Base-by-base conservation (phyloP, 1,284 basidiomycete species). In the Xerocomus amazonicus region DNA sequence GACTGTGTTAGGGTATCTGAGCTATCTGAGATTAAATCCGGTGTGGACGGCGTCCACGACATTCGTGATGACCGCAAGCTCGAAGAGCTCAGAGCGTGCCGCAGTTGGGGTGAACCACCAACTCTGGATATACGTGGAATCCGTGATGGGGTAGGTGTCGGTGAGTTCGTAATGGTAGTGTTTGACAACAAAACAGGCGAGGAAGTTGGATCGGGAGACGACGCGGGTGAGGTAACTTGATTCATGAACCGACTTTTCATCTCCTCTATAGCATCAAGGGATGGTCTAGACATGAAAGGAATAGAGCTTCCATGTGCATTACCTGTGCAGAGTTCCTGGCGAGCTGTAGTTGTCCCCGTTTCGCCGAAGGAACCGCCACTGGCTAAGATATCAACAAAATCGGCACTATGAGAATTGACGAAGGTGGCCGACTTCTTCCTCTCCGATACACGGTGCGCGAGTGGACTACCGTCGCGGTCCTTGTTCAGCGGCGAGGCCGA, bases 231-330 rank as follows among this genome's bases (percentile, higher is more conserved):
- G 8, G 63, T 57, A 6, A 58, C 62, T 34, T 57, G 58, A 49
- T 70, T 73, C 50, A 81, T 64, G 59, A 84, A 79, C 28, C 81
- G 69, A 54, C 69, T 73, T 66, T 84, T 86, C 80, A 84, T 82
- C 57, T 83, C 78, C 59, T 81, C 77, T 41, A 84, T 71, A 4
- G 81, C 79, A 13, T 80, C 79, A 26, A 70, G 63, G 3, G 76
- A 76, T 6, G 75, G 70, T 34, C 55, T 49, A 8, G 43, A 56
- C 5, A 50, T 59, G 13, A 63, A 61, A n/a, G 70, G 66, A 28
- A 56, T 54, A 39, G 56, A 48, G 37, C 60, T 68, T 45, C 32
- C 47, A 28, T 33, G 40, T 26, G 43, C 23, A 31, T 27, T 49
- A 8, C 47, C 57, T 27, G 44, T 26, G 23, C 32, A 43, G 19